Evolutionary conservation across 257 asterid genomes (phyloP).

Genomic region (Solanum infundibuliforme): DNA sequence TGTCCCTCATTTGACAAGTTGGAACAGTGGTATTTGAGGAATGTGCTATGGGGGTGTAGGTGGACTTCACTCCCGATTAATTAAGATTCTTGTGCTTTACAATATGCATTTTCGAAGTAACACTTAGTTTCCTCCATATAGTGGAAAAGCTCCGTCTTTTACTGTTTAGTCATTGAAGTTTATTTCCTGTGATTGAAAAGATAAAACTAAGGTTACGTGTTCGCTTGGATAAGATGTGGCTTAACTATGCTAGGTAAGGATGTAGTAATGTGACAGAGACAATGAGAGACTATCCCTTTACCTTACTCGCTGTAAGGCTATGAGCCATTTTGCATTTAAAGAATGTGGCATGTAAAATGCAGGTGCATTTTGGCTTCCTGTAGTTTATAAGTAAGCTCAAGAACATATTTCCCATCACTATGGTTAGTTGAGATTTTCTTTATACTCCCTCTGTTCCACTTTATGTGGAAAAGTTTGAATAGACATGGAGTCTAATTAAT

Average conservation of each 20-base stretch:
- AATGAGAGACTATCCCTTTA: neutral
- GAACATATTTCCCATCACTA: neutral
- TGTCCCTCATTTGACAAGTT: neutral
- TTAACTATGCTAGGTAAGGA: neutral
- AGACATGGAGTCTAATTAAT: neutral
- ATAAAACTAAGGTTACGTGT: neutral
- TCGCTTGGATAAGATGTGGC: neutral
- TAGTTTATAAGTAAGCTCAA: neutral
- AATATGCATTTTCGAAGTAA: neutral
- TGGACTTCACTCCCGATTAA: neutral
- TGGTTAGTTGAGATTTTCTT: neutral
- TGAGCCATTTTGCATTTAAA: neutral
- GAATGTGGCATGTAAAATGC: neutral
- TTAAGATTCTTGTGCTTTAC: neutral
- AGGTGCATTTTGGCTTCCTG: neutral
- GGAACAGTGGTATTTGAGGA: neutral
- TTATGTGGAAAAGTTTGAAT: neutral
- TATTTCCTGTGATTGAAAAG: neutral
- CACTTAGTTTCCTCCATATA: neutral
- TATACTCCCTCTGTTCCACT: neutral
- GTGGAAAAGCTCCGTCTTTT: neutral
- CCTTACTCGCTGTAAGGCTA: neutral
- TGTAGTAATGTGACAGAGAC: neutral
- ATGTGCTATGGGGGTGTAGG: neutral
- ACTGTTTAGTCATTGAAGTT: neutral